These are phyloP conservation scores for Penicillium sp. DNA, from an alignment of 2,329 filamentous ascomycete species.

Conservation along the genomic window DNA sequence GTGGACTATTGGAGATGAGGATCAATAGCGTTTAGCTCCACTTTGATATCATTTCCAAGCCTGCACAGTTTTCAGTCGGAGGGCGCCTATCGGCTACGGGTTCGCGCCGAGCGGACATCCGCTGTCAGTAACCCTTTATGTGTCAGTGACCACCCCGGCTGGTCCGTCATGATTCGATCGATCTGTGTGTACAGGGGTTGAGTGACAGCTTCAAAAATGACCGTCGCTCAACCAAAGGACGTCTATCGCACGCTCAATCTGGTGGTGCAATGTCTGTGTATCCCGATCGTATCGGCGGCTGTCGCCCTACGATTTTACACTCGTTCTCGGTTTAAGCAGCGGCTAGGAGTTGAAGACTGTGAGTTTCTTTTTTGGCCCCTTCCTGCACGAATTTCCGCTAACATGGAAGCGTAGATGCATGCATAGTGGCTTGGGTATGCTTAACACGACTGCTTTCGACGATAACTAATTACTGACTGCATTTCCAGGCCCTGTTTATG, in stretches of 20 bases:
- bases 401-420: conserved; percentile 21
- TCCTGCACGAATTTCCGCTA: conserved; percentile 7
- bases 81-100: neutral
- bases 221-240: conserved; percentile 29
- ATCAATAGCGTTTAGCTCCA: conserved; percentile 14
- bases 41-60: conserved; percentile 1
- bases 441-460: neutral
- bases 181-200: neutral
- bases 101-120: neutral
- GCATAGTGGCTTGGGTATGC: conserved; percentile 24
- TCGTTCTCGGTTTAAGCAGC: conserved; percentile 37
- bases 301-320: conserved; percentile 36
- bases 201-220: conserved; percentile 21
- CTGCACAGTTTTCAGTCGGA: conserved; percentile 1
- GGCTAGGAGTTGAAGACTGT: conserved; percentile 40
- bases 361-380: conserved; percentile 10
- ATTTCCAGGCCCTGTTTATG: conserved; percentile 33
- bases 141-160: neutral
- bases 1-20: conserved; percentile 6
- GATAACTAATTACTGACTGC: neutral
- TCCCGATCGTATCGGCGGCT: conserved; percentile 38
- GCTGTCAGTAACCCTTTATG: conserved; percentile 3
- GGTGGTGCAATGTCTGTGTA: conserved; percentile 42
- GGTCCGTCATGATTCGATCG: neutral
- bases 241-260: conserved; percentile 37